Percentiles rank a stretch among this genome's conserved stretches.
Evolutionary conservation across 1,139 yeast genomes (phyloP).

Genomic region (Magnusiomyces fungicola): DNA sequence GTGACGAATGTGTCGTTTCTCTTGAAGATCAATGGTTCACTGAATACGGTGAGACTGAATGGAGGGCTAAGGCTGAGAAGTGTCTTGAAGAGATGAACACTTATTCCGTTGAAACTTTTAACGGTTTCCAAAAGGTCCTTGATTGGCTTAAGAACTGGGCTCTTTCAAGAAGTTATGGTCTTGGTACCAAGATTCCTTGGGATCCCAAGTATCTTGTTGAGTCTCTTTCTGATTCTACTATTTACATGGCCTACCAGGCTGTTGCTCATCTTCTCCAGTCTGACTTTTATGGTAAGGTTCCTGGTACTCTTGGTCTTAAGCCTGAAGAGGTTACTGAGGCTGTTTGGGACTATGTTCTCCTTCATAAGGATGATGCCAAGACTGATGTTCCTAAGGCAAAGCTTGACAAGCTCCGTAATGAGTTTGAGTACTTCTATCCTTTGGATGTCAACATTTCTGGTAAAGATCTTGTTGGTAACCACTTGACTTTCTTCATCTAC

Average conservation of each 20-base stretch:
- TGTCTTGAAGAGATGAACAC: slow-evolving; percentile 74
- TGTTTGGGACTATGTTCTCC: slow-evolving; percentile 86
- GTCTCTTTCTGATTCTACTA: slow-evolving; percentile 91
- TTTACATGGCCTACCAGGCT: slow-evolving; percentile 95
- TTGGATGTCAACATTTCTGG: slow-evolving; percentile 88
- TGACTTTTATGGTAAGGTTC: slow-evolving; percentile 73
- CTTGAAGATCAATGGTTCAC: slow-evolving; percentile 98
- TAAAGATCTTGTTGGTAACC: slow-evolving; percentile 96
- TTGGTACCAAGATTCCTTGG: slow-evolving; percentile 97
- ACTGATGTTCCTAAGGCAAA: slow-evolving; percentile 56
- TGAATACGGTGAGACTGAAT: slow-evolving; percentile 91
- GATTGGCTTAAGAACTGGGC: slow-evolving; percentile 99
- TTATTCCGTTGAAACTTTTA: slow-evolving; percentile 74
- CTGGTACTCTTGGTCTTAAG: slow-evolving; percentile 65
- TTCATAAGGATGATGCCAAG: slow-evolving; percentile 56
- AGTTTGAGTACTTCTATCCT: slow-evolving; percentile 93
- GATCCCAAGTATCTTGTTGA: slow-evolving; percentile 90
- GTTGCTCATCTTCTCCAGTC: slow-evolving; percentile 78
- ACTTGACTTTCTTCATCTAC: slow-evolving; percentile 90
- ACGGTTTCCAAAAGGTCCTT: slow-evolving; percentile 89
- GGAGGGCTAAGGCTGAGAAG: slow-evolving; percentile 83
- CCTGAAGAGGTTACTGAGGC: slow-evolving; percentile 89
- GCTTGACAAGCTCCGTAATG: slow-evolving; percentile 74
- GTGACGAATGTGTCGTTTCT: slow-evolving; percentile 94
- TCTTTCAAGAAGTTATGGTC: slow-evolving; percentile 90